Conservation (phyloP, 306 rosid species). For the Cyamopsis tetragonoloba region DNA sequence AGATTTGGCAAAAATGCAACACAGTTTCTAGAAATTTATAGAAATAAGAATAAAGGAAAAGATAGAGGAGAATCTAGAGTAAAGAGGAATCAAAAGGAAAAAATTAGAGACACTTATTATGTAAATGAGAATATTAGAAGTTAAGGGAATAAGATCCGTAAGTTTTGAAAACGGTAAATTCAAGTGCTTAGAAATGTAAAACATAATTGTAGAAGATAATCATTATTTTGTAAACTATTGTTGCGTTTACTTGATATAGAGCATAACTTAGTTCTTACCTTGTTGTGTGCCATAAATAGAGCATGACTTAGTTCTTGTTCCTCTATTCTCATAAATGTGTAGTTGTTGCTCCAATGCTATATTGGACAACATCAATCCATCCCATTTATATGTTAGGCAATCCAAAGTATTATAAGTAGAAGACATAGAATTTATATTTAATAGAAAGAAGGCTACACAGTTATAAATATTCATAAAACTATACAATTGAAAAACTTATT, state of each 20-base stretch:
- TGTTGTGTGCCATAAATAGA: too few relatives aligned
- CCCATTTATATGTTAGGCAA: conserved; percentile 60
- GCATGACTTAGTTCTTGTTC: conserved; percentile 97
- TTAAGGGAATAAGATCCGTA: neutral
- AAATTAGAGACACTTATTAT: too few relatives aligned
- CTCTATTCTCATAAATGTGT: conserved; percentile 86
- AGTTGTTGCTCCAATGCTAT: conserved; percentile 91
- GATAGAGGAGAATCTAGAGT: too few relatives aligned
- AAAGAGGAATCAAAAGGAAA: too few relatives aligned
- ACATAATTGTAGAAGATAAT: neutral
- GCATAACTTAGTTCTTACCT: too few relatives aligned
- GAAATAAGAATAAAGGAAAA: too few relatives aligned
- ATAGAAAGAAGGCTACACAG: neutral
- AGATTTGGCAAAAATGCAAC: too few relatives aligned
- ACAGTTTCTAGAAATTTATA: too few relatives aligned
- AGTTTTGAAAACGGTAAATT: neutral
- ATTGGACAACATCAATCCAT: conserved; percentile 78
- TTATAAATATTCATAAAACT: neutral
- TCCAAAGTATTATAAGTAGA: neutral
- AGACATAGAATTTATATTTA: neutral
- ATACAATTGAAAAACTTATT: neutral
- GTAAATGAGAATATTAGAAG: neutral
- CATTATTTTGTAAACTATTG: neutral
- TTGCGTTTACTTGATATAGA: conserved; percentile 67
- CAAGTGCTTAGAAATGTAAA: neutral